Evolutionary conservation across 148 eudicot genomes (phyloP), one percentile per base, ranked within the genome.

Genomic region (Cornus suecica): DNA sequence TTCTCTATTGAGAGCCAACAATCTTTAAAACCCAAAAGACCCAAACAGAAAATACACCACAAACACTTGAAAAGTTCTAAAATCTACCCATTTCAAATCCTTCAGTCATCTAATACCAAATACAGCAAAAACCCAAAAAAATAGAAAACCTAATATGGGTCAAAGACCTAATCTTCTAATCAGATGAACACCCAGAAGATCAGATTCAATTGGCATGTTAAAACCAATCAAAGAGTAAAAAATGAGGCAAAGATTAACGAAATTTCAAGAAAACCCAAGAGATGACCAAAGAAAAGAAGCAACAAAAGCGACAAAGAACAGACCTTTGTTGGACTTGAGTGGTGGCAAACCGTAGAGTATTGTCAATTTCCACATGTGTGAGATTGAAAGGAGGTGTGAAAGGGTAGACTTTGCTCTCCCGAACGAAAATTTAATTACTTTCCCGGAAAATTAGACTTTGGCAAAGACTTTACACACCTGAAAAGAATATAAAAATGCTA

Each of bases 331-430:
- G 69, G 74, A 73, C 45, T 51, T 29, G 48, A 24, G 66, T 29
- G 71, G 75, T 76, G 78, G 75, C 70, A 90, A 90, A 83, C 83
- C 90, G 85, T 82, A 83, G 85, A 85, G 20, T 86, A 82, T n/a
- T 79, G 76, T 67, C 84, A 76, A 72, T 32, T 37, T 37, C 72
- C 69, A 73, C 34, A 27, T 63, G 34, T 29, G 41, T 52, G 75
- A 71, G 77, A 68, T 77, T 79, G 75, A 75, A 78, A 75, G 79
- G 83, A 75, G 79, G 83, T 84, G 87, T 88, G 87, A 87, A 86
- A 78, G 79, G 52, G 85, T 82, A 85, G 88, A 83, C 84, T 83
- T 63, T 67, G 80, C 67, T 77, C 80, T 24, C 8, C 42, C 4
- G 9, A 37, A 37, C 1, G 42, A 37, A 37, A 32, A 32, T 32